These are phyloP conservation scores for Candida railenensis DNA, from an alignment of 805 yeast species.

Conservation along the genomic window DNA sequence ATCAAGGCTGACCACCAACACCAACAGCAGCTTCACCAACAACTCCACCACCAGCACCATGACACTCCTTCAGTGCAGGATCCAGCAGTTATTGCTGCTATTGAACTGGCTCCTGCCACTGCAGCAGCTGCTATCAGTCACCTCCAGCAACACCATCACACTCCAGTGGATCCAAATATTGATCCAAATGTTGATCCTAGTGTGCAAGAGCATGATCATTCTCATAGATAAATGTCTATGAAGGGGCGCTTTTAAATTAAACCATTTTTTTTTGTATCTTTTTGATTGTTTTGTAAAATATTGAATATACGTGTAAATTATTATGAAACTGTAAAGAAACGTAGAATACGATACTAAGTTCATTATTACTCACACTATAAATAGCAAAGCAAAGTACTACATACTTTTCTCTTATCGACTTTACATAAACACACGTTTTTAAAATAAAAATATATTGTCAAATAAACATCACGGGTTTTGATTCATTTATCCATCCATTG, in stretches of 20 bases:
- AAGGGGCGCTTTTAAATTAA: neutral
- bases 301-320: neutral
- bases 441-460: too few relatives aligned
- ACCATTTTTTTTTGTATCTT: neutral
- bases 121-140: constrained; percentile 27
- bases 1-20: constrained; percentile 12
- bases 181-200: constrained; percentile 46
- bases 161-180: constrained; percentile 41
- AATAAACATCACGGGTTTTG: too few relatives aligned
- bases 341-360: neutral
- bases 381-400: too few relatives aligned
- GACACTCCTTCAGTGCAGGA: constrained; percentile 37
- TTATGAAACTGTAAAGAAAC: neutral
- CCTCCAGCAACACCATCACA: constrained; percentile 17
- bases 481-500: too few relatives aligned
- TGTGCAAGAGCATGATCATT: constrained; percentile 41
- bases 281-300: neutral
- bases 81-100: constrained; percentile 43
- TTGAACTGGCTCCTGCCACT: constrained; percentile 33
- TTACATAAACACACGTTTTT: too few relatives aligned
- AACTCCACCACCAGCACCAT: constrained; percentile 25
- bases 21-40: constrained; percentile 12
- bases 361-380: too few relatives aligned
- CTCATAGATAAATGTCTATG: constrained; percentile 19
- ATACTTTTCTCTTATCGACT: too few relatives aligned